Conservation (phyloP, 202 grass and related monocot genomes). For the Sporobolus alterniflorus region DNA sequence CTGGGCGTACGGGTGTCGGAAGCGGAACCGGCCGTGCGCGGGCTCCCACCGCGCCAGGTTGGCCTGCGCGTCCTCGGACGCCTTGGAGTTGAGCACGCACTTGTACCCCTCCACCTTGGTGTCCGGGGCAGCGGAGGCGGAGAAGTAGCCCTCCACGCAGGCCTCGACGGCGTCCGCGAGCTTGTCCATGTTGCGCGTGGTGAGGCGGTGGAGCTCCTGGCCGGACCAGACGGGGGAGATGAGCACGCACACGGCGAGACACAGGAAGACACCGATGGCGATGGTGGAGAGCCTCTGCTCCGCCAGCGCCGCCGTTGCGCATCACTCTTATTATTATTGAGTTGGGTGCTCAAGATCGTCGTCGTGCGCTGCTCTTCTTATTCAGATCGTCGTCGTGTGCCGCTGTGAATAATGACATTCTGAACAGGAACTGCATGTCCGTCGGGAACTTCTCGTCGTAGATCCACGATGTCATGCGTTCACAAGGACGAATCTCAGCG, state of each 20-base stretch:
- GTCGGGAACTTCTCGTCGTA: too few species aligned
- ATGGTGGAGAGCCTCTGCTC: conserved; percentile 71
- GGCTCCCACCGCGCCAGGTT: conserved; percentile 92
- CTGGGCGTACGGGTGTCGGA: conserved; percentile 80
- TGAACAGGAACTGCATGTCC: too few species aligned
- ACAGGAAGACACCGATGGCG: conserved; percentile 70
- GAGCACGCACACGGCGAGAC: conserved; percentile 61
- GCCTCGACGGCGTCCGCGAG: conserved; percentile 68
- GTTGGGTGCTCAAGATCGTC: too few species aligned
- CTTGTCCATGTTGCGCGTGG: conserved; percentile 85
- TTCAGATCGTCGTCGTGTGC: too few species aligned
- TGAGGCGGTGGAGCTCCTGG: conserved; percentile 79
- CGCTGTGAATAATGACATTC: too few species aligned
- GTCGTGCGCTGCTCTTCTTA: too few species aligned
- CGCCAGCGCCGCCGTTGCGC: background rate
- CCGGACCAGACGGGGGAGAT: conserved; percentile 3
- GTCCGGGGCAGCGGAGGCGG: background rate
- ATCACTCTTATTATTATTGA: too few species aligned
- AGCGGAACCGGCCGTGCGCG: conserved; percentile 68
- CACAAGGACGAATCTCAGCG: too few species aligned
- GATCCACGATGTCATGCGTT: too few species aligned
- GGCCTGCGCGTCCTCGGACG: conserved; percentile 76
- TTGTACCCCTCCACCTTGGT: conserved; percentile 65
- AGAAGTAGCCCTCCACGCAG: too few species aligned
- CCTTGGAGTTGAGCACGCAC: conserved; percentile 88